phyloP scores from a whole-genome alignment of 2,329 filamentous ascomycete genomes.

The Curvularia spicifera region DNA sequence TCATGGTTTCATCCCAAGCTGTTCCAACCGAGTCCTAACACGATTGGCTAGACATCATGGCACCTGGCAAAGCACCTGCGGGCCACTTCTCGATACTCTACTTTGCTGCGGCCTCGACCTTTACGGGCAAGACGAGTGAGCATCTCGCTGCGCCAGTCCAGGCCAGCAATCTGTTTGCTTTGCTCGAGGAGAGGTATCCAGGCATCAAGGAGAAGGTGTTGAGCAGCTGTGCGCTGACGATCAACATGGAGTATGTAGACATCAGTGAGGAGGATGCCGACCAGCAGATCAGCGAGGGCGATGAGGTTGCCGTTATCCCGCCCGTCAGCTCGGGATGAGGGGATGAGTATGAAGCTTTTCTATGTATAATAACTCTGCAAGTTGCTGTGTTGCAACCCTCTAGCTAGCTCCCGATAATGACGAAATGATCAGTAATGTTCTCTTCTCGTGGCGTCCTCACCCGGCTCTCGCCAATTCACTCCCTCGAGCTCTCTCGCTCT shows the following conservation, averaged over 20 bases:
- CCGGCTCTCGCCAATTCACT: not conserved
- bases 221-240: conserved; percentile 74
- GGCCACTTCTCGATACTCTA: conserved; percentile 82
- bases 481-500: not conserved
- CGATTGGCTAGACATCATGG: conserved; percentile 39
- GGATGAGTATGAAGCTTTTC: not conserved
- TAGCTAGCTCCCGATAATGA: conserved; percentile 1
- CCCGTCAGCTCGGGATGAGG: conserved; percentile 77
- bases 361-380: not conserved
- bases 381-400: not conserved
- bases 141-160: conserved; percentile 69
- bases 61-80: conserved; percentile 56
- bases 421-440: not conserved
- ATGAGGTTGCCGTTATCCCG: conserved; percentile 87
- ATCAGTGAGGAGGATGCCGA: conserved; percentile 61
- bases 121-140: conserved; percentile 72
- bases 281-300: conserved; percentile 69
- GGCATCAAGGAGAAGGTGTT: conserved; percentile 74
- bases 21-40: conserved; percentile 23
- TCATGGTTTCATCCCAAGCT: not conserved
- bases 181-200: conserved; percentile 71
- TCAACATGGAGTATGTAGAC: conserved; percentile 84
- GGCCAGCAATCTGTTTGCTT: conserved; percentile 67
- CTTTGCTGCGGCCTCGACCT: conserved; percentile 77
- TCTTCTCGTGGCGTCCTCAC: not conserved